phyloP scores from a whole-genome alignment of 345 rosid genomes.

The Populus euphratica region DNA sequence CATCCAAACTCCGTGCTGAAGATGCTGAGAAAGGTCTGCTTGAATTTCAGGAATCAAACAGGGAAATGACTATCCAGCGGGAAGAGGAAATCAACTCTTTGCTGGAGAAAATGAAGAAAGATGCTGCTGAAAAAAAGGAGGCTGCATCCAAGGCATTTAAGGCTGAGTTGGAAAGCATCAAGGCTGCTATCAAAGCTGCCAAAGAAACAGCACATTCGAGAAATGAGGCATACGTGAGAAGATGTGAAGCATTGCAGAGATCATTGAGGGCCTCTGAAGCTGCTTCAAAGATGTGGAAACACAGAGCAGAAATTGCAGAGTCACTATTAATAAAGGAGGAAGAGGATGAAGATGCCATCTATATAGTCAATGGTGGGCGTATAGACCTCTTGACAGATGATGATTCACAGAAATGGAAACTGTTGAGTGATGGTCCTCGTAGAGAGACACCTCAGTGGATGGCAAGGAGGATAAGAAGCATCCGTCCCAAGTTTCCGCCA shows the following conservation, averaged over 20 bases:
- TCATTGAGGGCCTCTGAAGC: slow-evolving; percentile 39
- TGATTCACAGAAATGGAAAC: slow-evolving; percentile 46
- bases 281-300: slow-evolving; percentile 39
- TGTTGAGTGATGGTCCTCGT: slow-evolving; percentile 48
- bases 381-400: slow-evolving; percentile 43
- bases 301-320: slow-evolving; percentile 41
- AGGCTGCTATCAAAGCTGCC: slow-evolving; percentile 35
- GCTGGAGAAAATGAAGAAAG: slow-evolving; percentile 41
- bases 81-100: slow-evolving; percentile 31
- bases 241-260: slow-evolving; percentile 43
- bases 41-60: slow-evolving; percentile 40
- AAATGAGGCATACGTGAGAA: slow-evolving; percentile 33
- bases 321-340: slow-evolving; percentile 28
- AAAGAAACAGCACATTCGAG: slow-evolving; percentile 28
- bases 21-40: slow-evolving; percentile 39
- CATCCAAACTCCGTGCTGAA: slow-evolving; percentile 32
- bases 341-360: slow-evolving; percentile 30
- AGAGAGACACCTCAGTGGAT: slow-evolving; percentile 46
- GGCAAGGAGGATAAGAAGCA: slow-evolving; percentile 39
- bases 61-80: slow-evolving; percentile 22
- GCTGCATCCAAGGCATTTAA: slow-evolving; percentile 30
- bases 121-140: slow-evolving; percentile 28
- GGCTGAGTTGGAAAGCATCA: slow-evolving; percentile 37
- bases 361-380: slow-evolving; percentile 42
- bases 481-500: slow-evolving; percentile 48